phyloP scores from a whole-genome alignment of 2,329 filamentous ascomycete species.

The Periglandula ipomoeae region DNA sequence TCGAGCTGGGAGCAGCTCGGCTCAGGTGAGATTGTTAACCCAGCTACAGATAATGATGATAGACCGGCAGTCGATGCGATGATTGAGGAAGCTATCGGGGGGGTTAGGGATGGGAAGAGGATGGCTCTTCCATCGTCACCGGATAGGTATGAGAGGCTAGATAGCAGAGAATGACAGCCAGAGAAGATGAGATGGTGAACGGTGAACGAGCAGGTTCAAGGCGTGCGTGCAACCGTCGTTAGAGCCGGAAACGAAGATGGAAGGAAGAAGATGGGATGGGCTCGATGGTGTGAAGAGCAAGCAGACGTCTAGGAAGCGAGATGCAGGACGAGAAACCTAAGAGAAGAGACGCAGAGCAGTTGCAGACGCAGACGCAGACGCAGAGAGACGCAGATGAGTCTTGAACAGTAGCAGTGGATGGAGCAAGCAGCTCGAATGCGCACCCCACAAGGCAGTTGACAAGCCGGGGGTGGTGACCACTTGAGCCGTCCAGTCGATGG shows the following conservation, averaged over 20 bases:
- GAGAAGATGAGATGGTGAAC: neutral
- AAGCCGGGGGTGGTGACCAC: constrained; percentile 3
- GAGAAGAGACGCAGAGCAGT: no score
- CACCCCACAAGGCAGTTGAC: constrained; percentile 8
- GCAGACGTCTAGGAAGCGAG: neutral
- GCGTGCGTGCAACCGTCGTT: neutral
- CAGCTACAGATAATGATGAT: neutral
- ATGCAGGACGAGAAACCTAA: neutral
- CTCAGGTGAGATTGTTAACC: neutral
- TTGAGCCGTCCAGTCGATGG: no score
- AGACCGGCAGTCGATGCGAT: neutral
- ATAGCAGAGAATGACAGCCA: neutral
- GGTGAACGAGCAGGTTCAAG: neutral
- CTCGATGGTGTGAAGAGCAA: neutral
- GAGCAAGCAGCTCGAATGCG: neutral
- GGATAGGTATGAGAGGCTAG: neutral
- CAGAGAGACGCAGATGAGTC: neutral
- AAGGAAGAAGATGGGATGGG: neutral
- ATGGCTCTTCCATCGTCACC: constrained; percentile 9
- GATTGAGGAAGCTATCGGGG: neutral
- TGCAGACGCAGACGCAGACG: neutral
- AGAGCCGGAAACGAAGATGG: neutral
- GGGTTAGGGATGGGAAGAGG: constrained; percentile 1
- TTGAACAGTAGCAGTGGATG: neutral
- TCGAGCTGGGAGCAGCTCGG: constrained; percentile 8